Base-by-base conservation (phyloP, 2,329 filamentous ascomycete genomes). In the Celoporthe dispersa region DNA sequence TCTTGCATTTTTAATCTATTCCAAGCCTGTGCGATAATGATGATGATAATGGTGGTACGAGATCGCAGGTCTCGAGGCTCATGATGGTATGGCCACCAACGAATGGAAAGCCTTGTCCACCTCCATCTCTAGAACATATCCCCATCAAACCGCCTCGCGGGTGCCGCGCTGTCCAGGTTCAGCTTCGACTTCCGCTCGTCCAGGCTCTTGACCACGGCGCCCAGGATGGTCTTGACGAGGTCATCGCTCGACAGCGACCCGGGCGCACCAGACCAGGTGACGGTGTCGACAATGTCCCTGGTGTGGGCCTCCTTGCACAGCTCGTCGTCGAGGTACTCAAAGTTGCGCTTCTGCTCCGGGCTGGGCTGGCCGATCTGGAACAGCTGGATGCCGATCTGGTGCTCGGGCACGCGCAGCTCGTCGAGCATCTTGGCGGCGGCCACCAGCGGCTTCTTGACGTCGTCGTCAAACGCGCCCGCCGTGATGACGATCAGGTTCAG, bases 401-500 rank as follows among this genome's bases (percentile, higher is more conserved):
- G 73, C 65, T 73, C 72, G 44, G 73, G 73, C 31, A 73, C 70
- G 28, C 65, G 37, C 66, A 73, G 69, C 57, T 71, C 68, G 70
- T 74, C 73, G 37, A 74, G 73, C 69, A 68, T 64, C 63, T 71
- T 71, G 35, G 73, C 73, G 35, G 69, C 67, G 33, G 69, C 63
- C 64, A 73, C 57, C 9, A 74, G 66, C 3, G 72, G 72, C n/a
- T 70, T 66, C 68, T 64, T 71, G 66, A 73, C 68, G 70, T 74
- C 73, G 67, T 74, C 73, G 57, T 72, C 67, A 51, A 73, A 73
- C 4, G 65, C 41, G 4, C 73, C 76, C 3, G 75, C 75, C 1
- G 76, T 77, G 71, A 77, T 75, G 59, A 75, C 75, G 68, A 77
- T 75, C 66, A 77, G 64, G 69, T 77, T 77, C 62, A 77, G 73